Conservation (phyloP, 768 basidiomycete genomes). For the Tricholoma sp. region DNA sequence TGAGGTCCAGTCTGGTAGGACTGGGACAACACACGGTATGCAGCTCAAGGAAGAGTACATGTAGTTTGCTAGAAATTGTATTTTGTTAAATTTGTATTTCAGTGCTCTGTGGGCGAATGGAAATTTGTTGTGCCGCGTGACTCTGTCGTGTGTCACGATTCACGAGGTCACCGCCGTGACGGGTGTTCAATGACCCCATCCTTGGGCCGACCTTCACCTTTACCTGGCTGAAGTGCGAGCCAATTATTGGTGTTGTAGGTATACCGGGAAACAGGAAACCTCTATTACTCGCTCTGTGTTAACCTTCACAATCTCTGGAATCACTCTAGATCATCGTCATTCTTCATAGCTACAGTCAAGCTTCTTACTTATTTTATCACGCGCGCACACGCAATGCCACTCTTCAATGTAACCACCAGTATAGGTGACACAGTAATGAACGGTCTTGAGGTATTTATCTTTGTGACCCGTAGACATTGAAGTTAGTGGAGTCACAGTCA, state of each 20-base stretch:
- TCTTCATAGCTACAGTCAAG: too few species aligned
- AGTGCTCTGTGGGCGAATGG: too few species aligned
- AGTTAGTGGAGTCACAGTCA: not conserved
- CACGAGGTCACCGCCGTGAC: too few species aligned
- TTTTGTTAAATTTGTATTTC: too few species aligned
- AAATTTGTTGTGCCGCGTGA: not conserved
- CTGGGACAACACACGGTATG: slow-evolving; percentile 18
- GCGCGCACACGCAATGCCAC: not conserved
- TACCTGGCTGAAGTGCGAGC: too few species aligned
- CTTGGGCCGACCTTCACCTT: too few species aligned
- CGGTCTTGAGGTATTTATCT: slow-evolving; percentile 15
- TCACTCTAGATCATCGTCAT: not conserved
- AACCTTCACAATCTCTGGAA: not conserved
- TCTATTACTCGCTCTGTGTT: not conserved
- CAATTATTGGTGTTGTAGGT: not conserved
- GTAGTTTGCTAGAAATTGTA: not conserved
- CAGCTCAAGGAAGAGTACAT: slow-evolving; percentile 6
- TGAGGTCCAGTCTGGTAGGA: slow-evolving; percentile 24
- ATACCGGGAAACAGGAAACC: not conserved
- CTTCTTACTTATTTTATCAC: not conserved
- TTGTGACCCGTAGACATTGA: not conserved
- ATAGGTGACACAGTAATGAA: slow-evolving; percentile 11
- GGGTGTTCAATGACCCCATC: too few species aligned
- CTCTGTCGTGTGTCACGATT: not conserved
- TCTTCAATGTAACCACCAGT: not conserved